Evolutionary conservation across 352 stramenopile genomes (phyloP), one percentile per base, ranked within the genome.

Genomic region (Aphanomyces astaci): DNA sequence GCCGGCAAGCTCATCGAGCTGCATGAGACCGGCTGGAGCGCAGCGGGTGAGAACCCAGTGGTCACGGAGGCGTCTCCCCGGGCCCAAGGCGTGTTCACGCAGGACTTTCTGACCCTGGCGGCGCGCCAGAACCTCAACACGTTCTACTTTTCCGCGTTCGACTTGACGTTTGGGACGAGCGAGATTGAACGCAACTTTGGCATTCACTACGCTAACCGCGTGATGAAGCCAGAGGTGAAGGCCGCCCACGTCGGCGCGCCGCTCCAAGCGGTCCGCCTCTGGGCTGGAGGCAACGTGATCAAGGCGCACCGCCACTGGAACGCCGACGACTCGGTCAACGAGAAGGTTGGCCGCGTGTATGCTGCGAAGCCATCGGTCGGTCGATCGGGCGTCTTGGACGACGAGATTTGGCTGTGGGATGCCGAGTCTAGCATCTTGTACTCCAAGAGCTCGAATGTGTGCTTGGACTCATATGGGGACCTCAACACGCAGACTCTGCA

Each of bases 131-230:
- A 79, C 45, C 70, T 90, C 19, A 67, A 80, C 19, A 90, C 89
- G 77, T 93, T 84, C 74, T 93, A 79, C 77, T 93, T 88, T 57
- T 71, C 77, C 27, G 79, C 80, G 17, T 87, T 89, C 40, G 84
- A 93, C 71, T 82, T 79, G 15, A 60, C 76, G 36, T 92, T 86
- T 52, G 73, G 75, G 27, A 75, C 71, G 28, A 72, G 81, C 27
- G 71, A 75, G 28, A 79, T 93, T 22, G 84, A 93, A 46, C 73
- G 70, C 22, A 71, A 88, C 73, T 93, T 90, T 39, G 82, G 84
- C 13, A 51, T 93, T 0, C 82, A 85, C 68, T 46, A 78, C 7
- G 74, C 82, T 53, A 67, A 87, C 46, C 64, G 76, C 13, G 70
- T 25, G 2, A 78, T 89, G 76, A 91, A 91, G 74, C 36, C 66